Evolutionary conservation across 2,329 filamentous ascomycete genomes (phyloP), one percentile per base, ranked within the genome.

Genomic region (Cadophora malorum): DNA sequence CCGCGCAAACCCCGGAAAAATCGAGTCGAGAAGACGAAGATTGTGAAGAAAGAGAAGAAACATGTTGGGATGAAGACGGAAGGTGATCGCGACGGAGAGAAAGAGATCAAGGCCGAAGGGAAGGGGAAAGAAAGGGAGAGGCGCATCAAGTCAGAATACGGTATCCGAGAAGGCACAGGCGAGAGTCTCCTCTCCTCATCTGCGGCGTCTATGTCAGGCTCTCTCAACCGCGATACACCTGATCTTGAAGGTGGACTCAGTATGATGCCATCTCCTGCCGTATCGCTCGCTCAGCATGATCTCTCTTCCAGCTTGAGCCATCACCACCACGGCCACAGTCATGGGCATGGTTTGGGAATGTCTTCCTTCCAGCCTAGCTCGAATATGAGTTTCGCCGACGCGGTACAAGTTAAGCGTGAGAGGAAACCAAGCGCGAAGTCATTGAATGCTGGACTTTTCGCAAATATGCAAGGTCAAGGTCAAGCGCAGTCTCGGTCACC

Each of bases 1-100:
- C 69, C 70, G 1, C 68, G 72, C 1, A 72, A 72, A 31, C 70
- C 69, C 3, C 69, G 70, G 2, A 72, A 74, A 21, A 59, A 10
- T 12, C 70, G 69, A 35, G 65, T 71, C n/a, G 71, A 74, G 63
- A 76, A 75, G 64, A 68, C 67, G 58, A 65, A 60, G 64, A 65
- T n/a, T 65, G 33, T 50, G 16, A 50, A 55, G 63, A 65, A 38
- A 38, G 53, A 23, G 59, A 69, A 38, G 23, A 41, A 16, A 21
- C 31, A 3, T 31, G 21, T 3, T n/a, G 49, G 47, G 53, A 47
- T 45, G 61, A 23, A 38, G 47, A 59, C 19, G 19, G 52, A 58
- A 53, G 1, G 14, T 28, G 41, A 45, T 5, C 12, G 25, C 23
- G 33, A 56, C 33, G 61, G 2, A 12, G 35, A 33, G 56, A 58